Conservation (phyloP, 305 asterid genomes). For the Rubia peregrina region DNA sequence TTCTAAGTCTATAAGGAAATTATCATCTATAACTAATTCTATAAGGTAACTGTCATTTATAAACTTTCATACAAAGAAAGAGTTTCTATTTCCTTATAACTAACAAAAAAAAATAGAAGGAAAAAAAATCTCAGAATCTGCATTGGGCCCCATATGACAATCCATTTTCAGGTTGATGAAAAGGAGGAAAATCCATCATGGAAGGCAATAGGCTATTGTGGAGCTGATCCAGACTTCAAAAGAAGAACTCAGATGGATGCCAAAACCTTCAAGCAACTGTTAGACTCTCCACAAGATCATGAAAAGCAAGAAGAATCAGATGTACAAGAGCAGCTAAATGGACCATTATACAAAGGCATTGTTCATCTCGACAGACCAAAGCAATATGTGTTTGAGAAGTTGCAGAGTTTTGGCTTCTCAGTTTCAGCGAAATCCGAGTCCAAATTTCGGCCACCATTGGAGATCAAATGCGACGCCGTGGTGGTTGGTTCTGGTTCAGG, state of each 20-base stretch:
- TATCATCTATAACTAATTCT: too few species aligned
- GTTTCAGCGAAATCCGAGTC: constrained; percentile 25
- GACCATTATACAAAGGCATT: constrained; percentile 49
- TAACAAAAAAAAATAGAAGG: too few species aligned
- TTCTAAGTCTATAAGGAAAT: too few species aligned
- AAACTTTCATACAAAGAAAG: too few species aligned
- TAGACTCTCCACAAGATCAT: background rate
- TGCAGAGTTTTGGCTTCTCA: constrained; percentile 34
- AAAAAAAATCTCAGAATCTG: too few species aligned
- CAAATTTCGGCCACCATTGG: constrained; percentile 28
- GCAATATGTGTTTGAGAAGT: constrained; percentile 23
- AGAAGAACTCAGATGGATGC: background rate
- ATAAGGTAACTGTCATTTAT: too few species aligned
- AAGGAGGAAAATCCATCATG: constrained; percentile 47
- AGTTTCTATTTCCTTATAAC: too few species aligned
- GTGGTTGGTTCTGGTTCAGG: constrained; percentile 85
- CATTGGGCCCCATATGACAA: too few species aligned
- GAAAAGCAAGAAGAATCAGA: constrained; percentile 12
- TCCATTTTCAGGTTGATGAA: constrained; percentile 48
- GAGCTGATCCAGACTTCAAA: constrained; percentile 45
- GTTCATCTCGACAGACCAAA: constrained; percentile 29
- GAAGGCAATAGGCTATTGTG: constrained; percentile 68
- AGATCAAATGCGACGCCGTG: constrained; percentile 58
- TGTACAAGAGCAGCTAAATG: constrained; percentile 26
- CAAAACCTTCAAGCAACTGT: constrained; percentile 19